These are phyloP conservation scores for Pythium oligandrum DNA, from an alignment of 352 stramenopile species.

Conservation along the genomic window DNA sequence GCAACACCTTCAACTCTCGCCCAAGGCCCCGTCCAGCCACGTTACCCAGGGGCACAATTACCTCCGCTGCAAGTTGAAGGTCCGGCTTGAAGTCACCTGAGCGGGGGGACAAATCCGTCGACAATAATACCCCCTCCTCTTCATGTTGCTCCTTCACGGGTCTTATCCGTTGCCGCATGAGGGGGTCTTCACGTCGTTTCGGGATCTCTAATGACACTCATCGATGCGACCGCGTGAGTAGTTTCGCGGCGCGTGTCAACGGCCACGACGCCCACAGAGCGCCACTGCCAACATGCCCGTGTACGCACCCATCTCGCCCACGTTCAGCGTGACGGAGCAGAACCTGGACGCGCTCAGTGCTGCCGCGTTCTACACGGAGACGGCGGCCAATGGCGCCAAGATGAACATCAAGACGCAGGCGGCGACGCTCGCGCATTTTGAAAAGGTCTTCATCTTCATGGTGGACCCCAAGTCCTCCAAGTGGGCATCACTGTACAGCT, in stretches of 20 bases:
- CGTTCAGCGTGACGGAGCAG: slow-evolving; percentile 48
- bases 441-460: slow-evolving; percentile 66
- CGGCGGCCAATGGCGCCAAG: slow-evolving; percentile 25
- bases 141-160: neutral
- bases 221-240: no score
- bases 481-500: slow-evolving; percentile 61
- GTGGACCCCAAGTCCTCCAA: slow-evolving; percentile 65
- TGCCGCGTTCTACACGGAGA: slow-evolving; percentile 46
- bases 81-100: no score
- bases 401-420: slow-evolving; percentile 16
- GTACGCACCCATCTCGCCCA: slow-evolving; percentile 56
- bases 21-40: no score
- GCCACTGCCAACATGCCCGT: slow-evolving; percentile 32
- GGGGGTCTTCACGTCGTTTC: slow-evolving; percentile 1
- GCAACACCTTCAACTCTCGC: no score
- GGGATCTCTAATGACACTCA: slow-evolving; percentile 1
- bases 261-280: no score
- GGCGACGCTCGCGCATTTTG: slow-evolving; percentile 50
- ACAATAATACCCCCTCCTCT: no score
- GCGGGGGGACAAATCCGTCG: no score
- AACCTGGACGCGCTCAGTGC: slow-evolving; percentile 50
- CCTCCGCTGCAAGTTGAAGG: no score
- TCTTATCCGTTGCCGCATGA: neutral
- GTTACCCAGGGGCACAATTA: no score
- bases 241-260: no score